phyloP scores from a whole-genome alignment of 805 yeast genomes.

The Brettanomyces bruxellensis region DNA sequence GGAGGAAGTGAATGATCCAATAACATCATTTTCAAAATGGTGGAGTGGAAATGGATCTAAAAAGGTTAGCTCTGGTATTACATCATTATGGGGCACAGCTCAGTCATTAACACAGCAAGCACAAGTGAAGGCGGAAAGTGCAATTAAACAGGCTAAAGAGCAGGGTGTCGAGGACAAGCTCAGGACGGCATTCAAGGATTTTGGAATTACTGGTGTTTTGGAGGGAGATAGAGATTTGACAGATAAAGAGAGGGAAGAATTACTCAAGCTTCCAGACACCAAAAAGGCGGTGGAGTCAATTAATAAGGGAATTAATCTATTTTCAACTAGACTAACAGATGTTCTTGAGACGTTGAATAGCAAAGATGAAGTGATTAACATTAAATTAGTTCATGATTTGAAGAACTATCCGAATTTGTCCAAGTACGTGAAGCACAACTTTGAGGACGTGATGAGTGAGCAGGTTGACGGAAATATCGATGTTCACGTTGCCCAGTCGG shows the following conservation, averaged over 20 bases:
- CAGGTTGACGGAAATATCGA: constrained; percentile 76
- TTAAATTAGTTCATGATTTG: constrained; percentile 62
- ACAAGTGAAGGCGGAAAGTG: constrained; percentile 37
- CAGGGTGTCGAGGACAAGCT: constrained; percentile 23
- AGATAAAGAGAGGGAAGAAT: constrained; percentile 19
- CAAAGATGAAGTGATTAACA: constrained; percentile 46
- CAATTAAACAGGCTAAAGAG: constrained; percentile 40
- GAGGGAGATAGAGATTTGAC: constrained; percentile 27
- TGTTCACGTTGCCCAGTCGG: constrained; percentile 46
- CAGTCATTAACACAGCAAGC: constrained; percentile 32
- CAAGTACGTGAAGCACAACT: constrained; percentile 40
- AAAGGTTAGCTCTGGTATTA: constrained; percentile 51
- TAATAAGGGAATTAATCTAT: constrained; percentile 22
- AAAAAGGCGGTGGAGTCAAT: constrained; percentile 29
- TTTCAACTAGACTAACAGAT: constrained; percentile 24
- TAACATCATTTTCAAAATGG: constrained; percentile 62
- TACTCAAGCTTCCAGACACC: constrained; percentile 24
- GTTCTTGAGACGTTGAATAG: constrained; percentile 28
- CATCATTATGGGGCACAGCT: constrained; percentile 63
- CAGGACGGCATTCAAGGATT: constrained; percentile 31
- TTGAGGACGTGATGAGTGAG: constrained; percentile 49
- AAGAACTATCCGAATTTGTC: constrained; percentile 42
- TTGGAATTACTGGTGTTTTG: constrained; percentile 29
- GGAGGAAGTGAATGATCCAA: constrained; percentile 39
- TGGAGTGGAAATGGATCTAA: constrained; percentile 64